These are phyloP conservation scores for Calonectria montana DNA, from an alignment of 2,329 filamentous ascomycete genomes.

Conservation along the genomic window DNA sequence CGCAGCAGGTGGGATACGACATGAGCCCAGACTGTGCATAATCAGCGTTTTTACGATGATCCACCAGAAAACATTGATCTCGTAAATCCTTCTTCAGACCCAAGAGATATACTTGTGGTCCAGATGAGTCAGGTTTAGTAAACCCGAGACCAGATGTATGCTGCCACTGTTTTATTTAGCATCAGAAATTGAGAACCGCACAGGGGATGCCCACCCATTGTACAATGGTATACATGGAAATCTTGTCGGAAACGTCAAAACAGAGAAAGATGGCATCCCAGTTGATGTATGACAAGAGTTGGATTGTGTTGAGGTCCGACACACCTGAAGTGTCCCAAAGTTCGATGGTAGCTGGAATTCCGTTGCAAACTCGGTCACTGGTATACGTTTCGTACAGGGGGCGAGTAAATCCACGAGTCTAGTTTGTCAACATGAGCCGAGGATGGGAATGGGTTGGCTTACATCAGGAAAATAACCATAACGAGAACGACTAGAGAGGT, in stretches of 20 bases:
- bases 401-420: conserved; percentile 48
- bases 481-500: conserved; percentile 46
- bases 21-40: conserved; percentile 19
- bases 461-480: conserved; percentile 54
- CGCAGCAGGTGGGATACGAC: conserved; percentile 45
- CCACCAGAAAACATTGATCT: conserved; percentile 37
- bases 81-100: conserved; percentile 51
- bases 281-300: conserved; percentile 48
- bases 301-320: conserved; percentile 49
- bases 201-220: conserved; percentile 46
- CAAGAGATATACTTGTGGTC: conserved; percentile 46
- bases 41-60: conserved; percentile 28
- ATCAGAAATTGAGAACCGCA: fast-evolving
- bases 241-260: conserved; percentile 51
- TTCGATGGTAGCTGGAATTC: conserved; percentile 45
- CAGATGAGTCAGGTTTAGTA: conserved; percentile 21
- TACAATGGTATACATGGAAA: conserved; percentile 48
- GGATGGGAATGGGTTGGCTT: conserved; percentile 22
- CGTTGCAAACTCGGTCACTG: conserved; percentile 40
- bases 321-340: conserved; percentile 55
- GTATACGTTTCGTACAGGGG: conserved; percentile 51
- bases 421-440: conserved; percentile 9
- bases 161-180: conserved; percentile 43
- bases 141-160: conserved; percentile 45
- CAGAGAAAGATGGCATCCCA: conserved; percentile 54